phyloP scores from a whole-genome alignment of 768 basidiomycete genomes.

The Tricholoma sp. region DNA sequence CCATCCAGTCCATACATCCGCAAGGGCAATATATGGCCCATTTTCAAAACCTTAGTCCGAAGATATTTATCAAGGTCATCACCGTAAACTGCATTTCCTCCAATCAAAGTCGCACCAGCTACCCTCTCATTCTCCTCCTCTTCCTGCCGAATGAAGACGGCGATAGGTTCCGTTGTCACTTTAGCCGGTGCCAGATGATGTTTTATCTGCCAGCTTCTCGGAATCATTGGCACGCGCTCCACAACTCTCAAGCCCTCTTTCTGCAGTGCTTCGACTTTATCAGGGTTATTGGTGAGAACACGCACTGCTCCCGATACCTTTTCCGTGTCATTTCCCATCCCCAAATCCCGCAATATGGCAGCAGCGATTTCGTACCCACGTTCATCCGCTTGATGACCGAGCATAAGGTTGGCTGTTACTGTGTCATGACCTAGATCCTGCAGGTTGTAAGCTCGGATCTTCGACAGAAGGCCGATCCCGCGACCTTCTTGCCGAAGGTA shows the following conservation, averaged over 20 bases:
- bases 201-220: conserved; percentile 73
- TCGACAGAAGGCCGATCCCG: conserved; percentile 92
- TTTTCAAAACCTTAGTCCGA: conserved; percentile 91
- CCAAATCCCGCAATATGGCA: conserved; percentile 85
- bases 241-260: conserved; percentile 74
- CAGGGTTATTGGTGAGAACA: conserved; percentile 95
- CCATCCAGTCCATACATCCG: conserved; percentile 35
- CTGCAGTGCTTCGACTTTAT: conserved; percentile 86
- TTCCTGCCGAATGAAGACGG: conserved; percentile 15
- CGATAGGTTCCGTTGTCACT: conserved; percentile 10
- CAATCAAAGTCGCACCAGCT: conserved; percentile 75
- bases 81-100: conserved; percentile 69
- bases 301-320: conserved; percentile 43
- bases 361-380: conserved; percentile 89
- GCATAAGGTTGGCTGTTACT: conserved; percentile 94
- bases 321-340: conserved; percentile 49
- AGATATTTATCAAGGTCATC: conserved; percentile 93
- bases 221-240: conserved; percentile 93
- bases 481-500: conserved; percentile 98
- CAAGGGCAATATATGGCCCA: conserved; percentile 90
- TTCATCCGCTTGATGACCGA: conserved; percentile 93
- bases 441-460: conserved; percentile 95
- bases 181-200: conserved; percentile 25
- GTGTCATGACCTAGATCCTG: conserved; percentile 98
- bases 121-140: conserved; percentile 34